Evolutionary conservation across 768 basidiomycete species (phyloP).

Genomic region (Tylopilus rubrobrunneus): DNA sequence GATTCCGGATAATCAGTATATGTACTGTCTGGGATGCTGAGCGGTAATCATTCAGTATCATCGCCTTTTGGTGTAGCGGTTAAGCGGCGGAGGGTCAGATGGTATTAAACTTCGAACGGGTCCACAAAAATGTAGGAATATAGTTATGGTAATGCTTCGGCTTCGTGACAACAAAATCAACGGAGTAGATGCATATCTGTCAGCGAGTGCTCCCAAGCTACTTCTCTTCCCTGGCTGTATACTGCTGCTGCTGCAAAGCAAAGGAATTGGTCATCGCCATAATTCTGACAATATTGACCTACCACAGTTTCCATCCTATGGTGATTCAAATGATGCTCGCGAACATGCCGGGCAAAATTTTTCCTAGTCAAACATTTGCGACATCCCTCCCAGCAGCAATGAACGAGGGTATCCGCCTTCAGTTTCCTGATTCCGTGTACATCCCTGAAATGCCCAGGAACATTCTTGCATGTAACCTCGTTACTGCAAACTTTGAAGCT

Average conservation of each 20-base stretch:
- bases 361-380: background rate
- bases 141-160: too few species aligned
- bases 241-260: background rate
- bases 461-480: background rate
- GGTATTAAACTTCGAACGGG: too few species aligned
- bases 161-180: too few species aligned
- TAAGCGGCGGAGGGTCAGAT: too few species aligned
- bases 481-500: background rate
- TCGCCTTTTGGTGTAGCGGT: too few species aligned
- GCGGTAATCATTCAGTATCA: too few species aligned
- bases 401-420: background rate
- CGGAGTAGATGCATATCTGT: too few species aligned
- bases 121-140: too few species aligned
- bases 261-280: background rate
- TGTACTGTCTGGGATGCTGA: too few species aligned
- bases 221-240: too few species aligned
- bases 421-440: background rate
- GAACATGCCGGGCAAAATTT: constrained; percentile 3
- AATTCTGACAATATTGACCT: background rate
- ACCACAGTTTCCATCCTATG: background rate
- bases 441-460: background rate
- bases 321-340: constrained; percentile 3
- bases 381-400: constrained; percentile 4
- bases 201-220: too few species aligned
- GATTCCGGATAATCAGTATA: too few species aligned